Base-by-base conservation (phyloP, 305 asterid genomes). In the Withania somnifera region DNA sequence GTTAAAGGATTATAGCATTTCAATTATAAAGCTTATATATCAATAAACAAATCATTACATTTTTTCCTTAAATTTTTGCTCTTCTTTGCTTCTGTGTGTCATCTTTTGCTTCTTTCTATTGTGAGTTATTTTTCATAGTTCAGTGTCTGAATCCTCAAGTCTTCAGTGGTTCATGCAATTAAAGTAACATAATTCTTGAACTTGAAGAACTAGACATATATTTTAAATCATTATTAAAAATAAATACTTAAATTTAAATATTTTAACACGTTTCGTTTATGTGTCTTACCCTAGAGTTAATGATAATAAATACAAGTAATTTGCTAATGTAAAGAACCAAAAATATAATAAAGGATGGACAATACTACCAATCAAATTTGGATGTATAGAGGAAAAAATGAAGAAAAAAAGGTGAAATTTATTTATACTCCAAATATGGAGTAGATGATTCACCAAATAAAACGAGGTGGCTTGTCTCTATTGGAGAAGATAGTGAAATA, bases 401-500 rank as follows among this genome's bases (percentile, higher is more conserved):
- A 34, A n/a, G n/a, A n/a, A n/a, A n/a, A n/a, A n/a, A n/a, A n/a
- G n/a, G n/a, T n/a, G n/a, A n/a, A n/a, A n/a, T n/a, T 34, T 34
- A 66, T 0, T 32, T 66, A 9, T n/a, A 71, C 58, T 4, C 26
- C 17, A 73, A 73, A 73, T 24, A 73, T 60, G 0, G 19, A 2
- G 8, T 7, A 14, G 40, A 73, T 73, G 17, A 73, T 45, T 73
- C 58, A 38, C 45, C 26, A 26, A 73, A 73, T 73, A 73, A 73
- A 8, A 9, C 15, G 0, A 73, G 60, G 79, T 73, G 79, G 79
- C 79, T 14, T 15, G 9, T 73, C 3, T 0, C 10, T 28, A 73
- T 73, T 73, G 79, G 79, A 24, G 8, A 15, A 73, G 45, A 24
- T 5, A 73, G 10, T 47, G 79, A 73, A 73, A 24, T 26, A 47